A percentile compares a stretch with the other conserved stretches of the same genome.
Evolutionary conservation across 257 asterid species (phyloP).

Genomic region (Ajuga chamaepitys): DNA sequence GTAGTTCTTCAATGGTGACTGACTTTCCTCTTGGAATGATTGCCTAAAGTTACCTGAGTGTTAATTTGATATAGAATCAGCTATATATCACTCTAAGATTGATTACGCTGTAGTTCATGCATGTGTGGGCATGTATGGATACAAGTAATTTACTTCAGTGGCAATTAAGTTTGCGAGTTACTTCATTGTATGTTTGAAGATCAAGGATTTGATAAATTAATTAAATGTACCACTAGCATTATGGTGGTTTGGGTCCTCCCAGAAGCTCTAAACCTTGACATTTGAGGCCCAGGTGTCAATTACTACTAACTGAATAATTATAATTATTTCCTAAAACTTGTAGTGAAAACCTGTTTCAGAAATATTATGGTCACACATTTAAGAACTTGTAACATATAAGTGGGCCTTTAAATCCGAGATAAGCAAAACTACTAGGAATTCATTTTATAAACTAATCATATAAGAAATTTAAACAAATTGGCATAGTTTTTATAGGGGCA

Average conservation of each 20-base stretch:
- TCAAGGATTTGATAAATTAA: background rate
- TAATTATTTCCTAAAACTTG: too few relatives aligned
- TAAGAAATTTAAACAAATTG: too few relatives aligned
- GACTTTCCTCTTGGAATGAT: background rate
- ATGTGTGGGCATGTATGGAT: background rate
- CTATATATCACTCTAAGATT: background rate
- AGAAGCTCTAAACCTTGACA: too few relatives aligned
- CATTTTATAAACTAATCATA: too few relatives aligned
- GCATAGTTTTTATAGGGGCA: too few relatives aligned
- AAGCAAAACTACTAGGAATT: too few relatives aligned
- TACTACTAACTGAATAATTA: too few relatives aligned
- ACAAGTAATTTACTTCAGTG: background rate
- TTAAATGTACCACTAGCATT: background rate
- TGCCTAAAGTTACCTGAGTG: background rate
- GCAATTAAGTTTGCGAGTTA: background rate
- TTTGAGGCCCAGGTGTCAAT: too few relatives aligned
- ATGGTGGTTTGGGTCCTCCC: background rate
- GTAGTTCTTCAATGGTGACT: slow-evolving; percentile 54
- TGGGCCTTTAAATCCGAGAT: too few relatives aligned
- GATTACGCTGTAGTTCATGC: background rate
- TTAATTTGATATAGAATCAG: background rate
- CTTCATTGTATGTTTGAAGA: background rate
- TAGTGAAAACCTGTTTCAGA: too few relatives aligned
- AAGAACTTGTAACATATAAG: too few relatives aligned
- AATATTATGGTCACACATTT: too few relatives aligned